Percentiles rank a stretch among this genome's conserved stretches.
These are phyloP conservation scores for Rhodotorula taiwanensis DNA, from an alignment of 768 basidiomycete genomes.

Conservation along the genomic window DNA sequence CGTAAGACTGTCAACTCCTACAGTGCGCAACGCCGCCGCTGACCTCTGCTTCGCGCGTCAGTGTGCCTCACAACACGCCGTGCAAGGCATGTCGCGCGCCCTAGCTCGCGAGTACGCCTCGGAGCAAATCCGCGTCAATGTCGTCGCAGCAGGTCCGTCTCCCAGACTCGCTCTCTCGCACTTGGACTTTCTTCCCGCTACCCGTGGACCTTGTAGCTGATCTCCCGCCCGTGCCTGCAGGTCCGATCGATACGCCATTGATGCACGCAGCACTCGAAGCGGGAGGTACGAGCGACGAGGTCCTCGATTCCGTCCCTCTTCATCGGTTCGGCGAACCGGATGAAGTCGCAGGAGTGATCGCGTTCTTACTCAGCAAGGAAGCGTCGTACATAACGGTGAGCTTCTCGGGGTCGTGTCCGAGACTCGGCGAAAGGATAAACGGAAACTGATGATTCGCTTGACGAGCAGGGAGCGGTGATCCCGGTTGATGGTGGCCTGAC, in stretches of 20 bases:
- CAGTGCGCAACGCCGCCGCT: neutral
- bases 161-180: too few relatives aligned
- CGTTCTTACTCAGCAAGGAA: conserved; percentile 23
- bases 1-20: conserved; percentile 1
- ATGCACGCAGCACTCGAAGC: conserved; percentile 12
- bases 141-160: conserved; percentile 26
- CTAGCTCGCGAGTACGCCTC: conserved; percentile 25
- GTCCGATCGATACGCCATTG: conserved; percentile 28
- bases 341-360: conserved; percentile 29
- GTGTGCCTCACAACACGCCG: conserved; percentile 34
- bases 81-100: conserved; percentile 26
- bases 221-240: neutral
- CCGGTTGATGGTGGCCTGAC: conserved; percentile 30
- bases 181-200: neutral
- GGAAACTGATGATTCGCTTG: too few relatives aligned
- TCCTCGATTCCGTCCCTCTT: conserved; percentile 15
- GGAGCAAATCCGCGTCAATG: conserved; percentile 18
- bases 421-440: too few relatives aligned
- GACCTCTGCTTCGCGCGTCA: neutral
- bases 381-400: conserved; percentile 31
- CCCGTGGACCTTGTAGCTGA: neutral
- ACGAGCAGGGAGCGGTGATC: conserved; percentile 20
- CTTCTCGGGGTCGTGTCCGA: neutral
- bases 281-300: conserved; percentile 5
- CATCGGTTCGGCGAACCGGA: conserved; percentile 20